Base-by-base conservation (phyloP, 352 stramenopile genomes). In the Aphanomyces invadans region DNA sequence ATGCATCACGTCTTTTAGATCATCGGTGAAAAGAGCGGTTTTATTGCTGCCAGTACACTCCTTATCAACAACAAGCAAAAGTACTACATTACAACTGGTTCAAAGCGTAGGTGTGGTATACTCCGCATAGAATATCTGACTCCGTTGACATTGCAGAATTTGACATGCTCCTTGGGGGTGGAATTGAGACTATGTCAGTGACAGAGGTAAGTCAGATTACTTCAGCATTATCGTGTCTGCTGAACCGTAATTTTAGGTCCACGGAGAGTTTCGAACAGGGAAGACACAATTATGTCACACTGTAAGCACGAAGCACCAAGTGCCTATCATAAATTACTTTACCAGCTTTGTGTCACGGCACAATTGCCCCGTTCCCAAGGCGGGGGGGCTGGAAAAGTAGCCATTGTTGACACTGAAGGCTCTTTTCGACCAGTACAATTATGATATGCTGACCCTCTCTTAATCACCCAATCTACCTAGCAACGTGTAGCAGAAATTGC, bases 271-370 rank as follows among this genome's bases (percentile, higher is more conserved):
- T 69, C 78, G 94, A 19, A 97, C 93, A 19, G 94, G 93, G 23
- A 98, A 98, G 72, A 98, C 93, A 0, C 93, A 98, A 68, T 75
- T 98, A 19, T 93, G 86, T 42, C 92, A 97, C 71, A 98, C 93
- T 39, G 83, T 89, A 80, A 31, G 42, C 1, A 23, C n/a, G 0
- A n/a, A n/a, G 19, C 31, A 31, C 11, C 2, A 0, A 51, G 45
- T 68, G 17, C 17, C 29, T 65, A 25, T 45, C 12, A 5, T 36
- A 17, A 31, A 39, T 45, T 48, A 31, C 19, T 53, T 3, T 10
- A 62, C 0, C 31, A 90, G 81, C 72, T 90, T 12, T 90, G 81
- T 56, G 81, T 90, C 38, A 90, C 77, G 4, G 76, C 75, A 4
- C 94, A 98, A 67, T 80, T 98, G 28, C 83, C 81, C 52, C 79